Percentiles rank a stretch among this genome's conserved stretches.
These are phyloP conservation scores for Aulographum hederae DNA, from an alignment of 2,329 filamentous ascomycete species.

Conservation along the genomic window DNA sequence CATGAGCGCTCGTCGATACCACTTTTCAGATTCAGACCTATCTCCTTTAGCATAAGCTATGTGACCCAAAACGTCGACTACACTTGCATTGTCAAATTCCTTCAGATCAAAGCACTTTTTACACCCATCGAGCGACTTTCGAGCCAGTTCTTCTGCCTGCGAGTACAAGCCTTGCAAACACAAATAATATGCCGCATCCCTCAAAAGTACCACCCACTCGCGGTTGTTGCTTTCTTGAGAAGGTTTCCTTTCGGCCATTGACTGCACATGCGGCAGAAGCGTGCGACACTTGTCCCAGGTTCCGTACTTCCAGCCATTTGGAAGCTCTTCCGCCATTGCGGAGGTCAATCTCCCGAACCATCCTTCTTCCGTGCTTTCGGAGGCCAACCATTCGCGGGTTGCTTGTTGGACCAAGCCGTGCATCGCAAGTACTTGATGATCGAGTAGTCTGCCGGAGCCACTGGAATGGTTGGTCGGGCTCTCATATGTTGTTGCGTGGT, in stretches of 20 bases:
- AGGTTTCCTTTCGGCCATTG: not conserved
- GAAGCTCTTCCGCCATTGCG: not conserved
- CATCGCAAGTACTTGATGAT: constrained; percentile 19
- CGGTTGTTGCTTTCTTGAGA: not conserved
- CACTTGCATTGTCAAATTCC: not conserved
- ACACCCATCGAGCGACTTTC: not conserved
- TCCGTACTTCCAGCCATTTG: not conserved
- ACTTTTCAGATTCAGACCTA: not conserved
- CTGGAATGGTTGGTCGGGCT: too few relatives aligned
- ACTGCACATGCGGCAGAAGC: not conserved
- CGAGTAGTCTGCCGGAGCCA: too few relatives aligned
- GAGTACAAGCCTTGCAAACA: not conserved
- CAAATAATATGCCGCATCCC: not conserved
- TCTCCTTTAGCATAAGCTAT: not conserved
- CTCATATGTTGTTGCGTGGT: too few relatives aligned
- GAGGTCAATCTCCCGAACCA: not conserved
- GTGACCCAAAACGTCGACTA: not conserved
- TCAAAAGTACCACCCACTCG: not conserved
- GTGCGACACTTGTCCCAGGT: not conserved
- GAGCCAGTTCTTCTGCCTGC: not conserved
- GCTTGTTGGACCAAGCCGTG: constrained; percentile 24
- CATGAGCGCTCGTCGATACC: not conserved
- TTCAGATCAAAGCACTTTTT: not conserved
- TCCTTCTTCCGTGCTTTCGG: not conserved
- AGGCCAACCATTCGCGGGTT: constrained; percentile 5